Evolutionary conservation across 2,329 filamentous ascomycete species (phyloP).

Genomic region (Colletotrichum musae): DNA sequence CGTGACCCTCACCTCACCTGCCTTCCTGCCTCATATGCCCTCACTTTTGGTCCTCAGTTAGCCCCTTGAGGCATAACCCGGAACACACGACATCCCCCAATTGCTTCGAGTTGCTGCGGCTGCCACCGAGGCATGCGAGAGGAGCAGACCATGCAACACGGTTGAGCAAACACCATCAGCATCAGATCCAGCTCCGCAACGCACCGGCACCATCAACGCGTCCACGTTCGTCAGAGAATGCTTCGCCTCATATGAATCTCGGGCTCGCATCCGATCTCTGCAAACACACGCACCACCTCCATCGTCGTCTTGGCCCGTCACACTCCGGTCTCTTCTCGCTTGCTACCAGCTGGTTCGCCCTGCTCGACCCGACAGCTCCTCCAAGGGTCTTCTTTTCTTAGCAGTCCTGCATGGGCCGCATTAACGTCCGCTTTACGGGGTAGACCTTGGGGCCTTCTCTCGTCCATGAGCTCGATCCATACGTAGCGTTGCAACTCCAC

Average conservation of each 20-base stretch:
- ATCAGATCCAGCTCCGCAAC: slow-evolving; percentile 15
- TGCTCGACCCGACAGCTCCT: slow-evolving; percentile 3
- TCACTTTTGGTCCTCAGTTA: not conserved
- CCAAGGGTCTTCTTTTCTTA: slow-evolving; percentile 34
- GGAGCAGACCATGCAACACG: not conserved
- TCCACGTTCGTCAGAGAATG: slow-evolving; percentile 34
- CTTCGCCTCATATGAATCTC: slow-evolving; percentile 32
- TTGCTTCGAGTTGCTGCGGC: slow-evolving; percentile 18
- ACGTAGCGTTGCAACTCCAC: slow-evolving; percentile 21
- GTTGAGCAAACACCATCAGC: slow-evolving; percentile 14
- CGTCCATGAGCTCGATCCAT: slow-evolving; percentile 26
- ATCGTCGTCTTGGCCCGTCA: slow-evolving; percentile 28
- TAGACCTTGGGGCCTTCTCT: slow-evolving; percentile 35
- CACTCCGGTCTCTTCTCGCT: not conserved
- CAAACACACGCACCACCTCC: slow-evolving; percentile 32
- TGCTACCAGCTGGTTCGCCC: not conserved
- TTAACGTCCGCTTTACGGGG: slow-evolving; percentile 32
- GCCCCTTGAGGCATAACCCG: not conserved
- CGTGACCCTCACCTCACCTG: slow-evolving; percentile 9
- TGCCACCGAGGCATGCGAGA: slow-evolving; percentile 7
- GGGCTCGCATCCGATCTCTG: slow-evolving; percentile 36
- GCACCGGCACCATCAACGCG: slow-evolving; percentile 28
- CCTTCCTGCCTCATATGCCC: slow-evolving; percentile 2
- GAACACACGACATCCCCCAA: slow-evolving; percentile 9
- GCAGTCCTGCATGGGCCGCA: slow-evolving; percentile 40